phyloP scores from a whole-genome alignment of 352 stramenopile genomes.

The Pythium aquatile region DNA sequence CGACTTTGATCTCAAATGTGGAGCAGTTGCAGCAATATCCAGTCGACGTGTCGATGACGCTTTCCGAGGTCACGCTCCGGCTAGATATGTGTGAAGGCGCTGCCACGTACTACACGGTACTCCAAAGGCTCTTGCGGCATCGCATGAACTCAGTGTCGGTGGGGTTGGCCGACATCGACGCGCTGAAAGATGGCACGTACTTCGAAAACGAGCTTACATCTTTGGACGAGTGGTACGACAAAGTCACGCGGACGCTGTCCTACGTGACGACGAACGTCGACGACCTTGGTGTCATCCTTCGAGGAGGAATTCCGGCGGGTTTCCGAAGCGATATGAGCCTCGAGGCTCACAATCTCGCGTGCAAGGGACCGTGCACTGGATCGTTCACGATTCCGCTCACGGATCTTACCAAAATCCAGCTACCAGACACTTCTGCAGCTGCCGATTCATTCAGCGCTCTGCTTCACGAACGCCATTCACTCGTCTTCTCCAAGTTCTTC shows the following conservation, averaged over 20 bases:
- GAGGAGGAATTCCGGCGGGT: slow-evolving; percentile 49
- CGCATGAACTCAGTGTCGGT: slow-evolving; percentile 65
- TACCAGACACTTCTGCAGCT: background rate
- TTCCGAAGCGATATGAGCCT: slow-evolving; percentile 52
- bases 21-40: slow-evolving; percentile 67
- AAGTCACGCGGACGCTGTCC: slow-evolving; percentile 47
- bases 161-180: slow-evolving; percentile 49
- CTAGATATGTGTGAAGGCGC: slow-evolving; percentile 60
- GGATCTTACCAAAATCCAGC: slow-evolving; percentile 29
- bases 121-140: slow-evolving; percentile 68
- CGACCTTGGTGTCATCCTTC: slow-evolving; percentile 57
- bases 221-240: slow-evolving; percentile 59
- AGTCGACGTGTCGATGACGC: slow-evolving; percentile 65
- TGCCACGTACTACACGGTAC: slow-evolving; percentile 49
- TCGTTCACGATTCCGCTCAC: slow-evolving; percentile 60
- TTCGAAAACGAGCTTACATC: slow-evolving; percentile 49
- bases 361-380: slow-evolving; percentile 63
- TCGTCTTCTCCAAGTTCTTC: slow-evolving; percentile 63
- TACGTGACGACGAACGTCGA: slow-evolving; percentile 64
- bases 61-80: slow-evolving; percentile 61
- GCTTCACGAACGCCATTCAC: slow-evolving; percentile 54
- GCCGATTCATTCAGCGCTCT: slow-evolving; percentile 28
- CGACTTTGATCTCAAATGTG: slow-evolving; percentile 40
- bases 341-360: slow-evolving; percentile 53
- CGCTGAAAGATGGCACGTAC: slow-evolving; percentile 56